Base-by-base conservation (phyloP, 2,329 filamentous ascomycete species). In the Epichloe sp. region DNA sequence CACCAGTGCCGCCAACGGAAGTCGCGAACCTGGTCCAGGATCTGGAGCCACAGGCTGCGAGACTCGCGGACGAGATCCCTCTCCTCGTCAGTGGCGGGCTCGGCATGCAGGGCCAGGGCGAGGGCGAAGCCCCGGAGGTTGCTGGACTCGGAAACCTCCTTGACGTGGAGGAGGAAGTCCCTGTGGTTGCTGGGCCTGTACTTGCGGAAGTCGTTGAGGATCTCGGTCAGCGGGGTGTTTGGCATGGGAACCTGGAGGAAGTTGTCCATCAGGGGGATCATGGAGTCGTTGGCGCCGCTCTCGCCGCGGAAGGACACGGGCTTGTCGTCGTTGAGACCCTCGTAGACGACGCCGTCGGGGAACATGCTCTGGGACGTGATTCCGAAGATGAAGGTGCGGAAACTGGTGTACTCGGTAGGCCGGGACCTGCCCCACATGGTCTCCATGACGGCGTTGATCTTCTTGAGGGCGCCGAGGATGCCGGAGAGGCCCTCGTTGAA, bases 351-450 rank as follows among this genome's bases (percentile, higher is more conserved):
- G 8, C 91, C 91, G 56, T 90, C 74, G 8, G 90, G 90, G 68
- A 96, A 96, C 89, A 96, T 95, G 61, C 82, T 84, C 69, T 96
- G 90, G 46, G 80, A 85, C 1, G 88, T 94, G 68, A 96, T 95
- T 59, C 91, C 91, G 63, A 95, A 95, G 71, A 96, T 96, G 73
- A 96, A 96, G 11, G 91, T 95, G 41, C 90, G 85, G 79, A 95
- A 96, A 58, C 80, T 85, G 53, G 86, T 88, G 71, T 96, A 96
- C 58, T 88, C 80, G 17, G 78, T 76, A 2, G 90, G 90, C 59
- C 86, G 86, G 51, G 86, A 93, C 66, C 89, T 87, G 54, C 77
- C 77, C 91, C 90, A 96, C 91, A 97, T 97, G 23, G 73, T 78
- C 64, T 93, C 88, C 88, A 94, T 94, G 55, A 83, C 82, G 35